Base-by-base conservation (phyloP, 371 early-diverging fungal genomes). In the Saksenaea vasiformis region DNA sequence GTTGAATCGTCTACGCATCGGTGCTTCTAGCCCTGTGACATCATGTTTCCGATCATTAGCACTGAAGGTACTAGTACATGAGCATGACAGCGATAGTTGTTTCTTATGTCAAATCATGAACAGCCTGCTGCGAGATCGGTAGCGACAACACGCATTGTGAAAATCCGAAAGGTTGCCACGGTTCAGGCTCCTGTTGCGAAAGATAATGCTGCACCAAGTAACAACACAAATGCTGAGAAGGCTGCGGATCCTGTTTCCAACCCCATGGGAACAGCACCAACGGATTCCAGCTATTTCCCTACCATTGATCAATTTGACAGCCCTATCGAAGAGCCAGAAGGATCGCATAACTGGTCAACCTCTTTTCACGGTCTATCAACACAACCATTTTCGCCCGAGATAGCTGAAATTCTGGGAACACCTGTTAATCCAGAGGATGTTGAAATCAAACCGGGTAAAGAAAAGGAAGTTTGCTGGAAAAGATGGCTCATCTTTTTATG, bases 391-490 rank as follows among this genome's bases (percentile, higher is more conserved):
- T 79, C 90, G 9, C 63, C 70, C 19, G 87, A 91, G 22, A 86
- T 91, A 22, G 71, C 83, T 39, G 87, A 94, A 9, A 70, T 94
- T 9, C 73, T 98, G 54, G 72, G 92, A 80, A 87, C 85, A 37
- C 90, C 91, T 10, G 64, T 98, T 11, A 70, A 83, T 8, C 66
- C 80, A 11, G 83, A 77, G 3, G 97, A 98, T 70, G 82, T 98
- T 56, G 97, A 97, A 76, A 89, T 96, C 64, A 96, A 94, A 66
- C 96, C 96, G 54, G 93, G 94, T 90, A 80, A 61, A 54, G 5
- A 17, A 43, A 15, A 69, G 37, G 27, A 19, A 58, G 22, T 19
- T 22, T 47, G 17, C 17, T 22, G 26, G n/a, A 22, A 10, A 47
- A 19, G 51, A 47, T 0, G 19, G 4, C 10, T 47, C 19, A 9